Base-by-base conservation (phyloP, 805 yeast species). In the Hemisphaericaspora nanyangensis region DNA sequence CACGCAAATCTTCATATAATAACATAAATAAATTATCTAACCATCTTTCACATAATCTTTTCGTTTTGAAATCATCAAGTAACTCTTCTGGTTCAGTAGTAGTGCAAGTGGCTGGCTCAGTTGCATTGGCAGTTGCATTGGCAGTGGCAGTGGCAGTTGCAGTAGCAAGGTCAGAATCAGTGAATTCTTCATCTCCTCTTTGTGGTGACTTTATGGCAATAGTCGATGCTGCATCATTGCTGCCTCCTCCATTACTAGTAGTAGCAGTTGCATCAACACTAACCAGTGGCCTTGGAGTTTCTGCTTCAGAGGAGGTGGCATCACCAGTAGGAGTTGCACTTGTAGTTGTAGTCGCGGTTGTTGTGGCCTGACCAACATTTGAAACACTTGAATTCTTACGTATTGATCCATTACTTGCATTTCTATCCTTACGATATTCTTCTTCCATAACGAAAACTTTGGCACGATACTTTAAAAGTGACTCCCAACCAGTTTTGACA, bases 1-100 rank as follows among this genome's bases (percentile, higher is more conserved):
- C 80, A 53, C 85, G 72, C 51, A 85, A 70, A 55, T 85, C 95
- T 50, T 81, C 87, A 51, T 80, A 81, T 27, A 81, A 58, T 7
- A 80, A 54, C 85, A 81, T 79, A 55, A 81, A 81, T 43, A 81
- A 58, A 53, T 80, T 80, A 58, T 81, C 88, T 43, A 81, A 65
- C 88, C 88, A 81, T 52, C 86, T 70, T 55, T 81, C 87, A 63
- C 88, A 81, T 30, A 81, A 65, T 53, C 86, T 61, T 51, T 81
- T 81, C 55, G 76, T 73, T 50, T 74, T 80, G 57, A 82, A 76
- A 18, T 79, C 80, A 32, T 61, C 52, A 29, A 58, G 63, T 15
- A 43, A 44, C 11, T 48, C 38, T 15, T 44, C 46, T 10, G 46
- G 47, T 11, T 42, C 47, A 10, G 39, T 39, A 26, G 33, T 17